Base-by-base conservation (phyloP, 116 monocot species). In the Phalaenopsis hybrid region DNA sequence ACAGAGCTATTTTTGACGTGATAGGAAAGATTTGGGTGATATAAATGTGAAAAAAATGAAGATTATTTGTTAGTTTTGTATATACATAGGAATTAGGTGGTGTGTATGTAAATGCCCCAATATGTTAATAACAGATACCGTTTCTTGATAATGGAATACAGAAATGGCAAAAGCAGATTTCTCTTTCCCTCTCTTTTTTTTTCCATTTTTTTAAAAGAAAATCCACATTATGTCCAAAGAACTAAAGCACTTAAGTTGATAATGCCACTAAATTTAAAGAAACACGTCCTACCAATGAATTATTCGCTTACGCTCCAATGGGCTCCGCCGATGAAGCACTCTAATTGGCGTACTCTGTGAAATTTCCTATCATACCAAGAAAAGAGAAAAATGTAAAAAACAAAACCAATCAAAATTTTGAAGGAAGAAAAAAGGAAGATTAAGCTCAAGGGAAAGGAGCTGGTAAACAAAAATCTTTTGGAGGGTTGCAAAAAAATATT, bases 251-350 rank as follows among this genome's bases (percentile, higher is more conserved):
- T 12, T 13, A 8, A 76, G 57, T 49, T 21, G 9, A 33, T 2
- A 49, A 20, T 75, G n/a, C 21, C 46, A 75, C 28, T 10, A 75
- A 75, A 18, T 75, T 75, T 2, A 44, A 75, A 2, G 20, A 52
- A 65, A 68, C n/a, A 74, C 6, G 17, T 63, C 76, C 43, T 88
- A 98, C 98, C 98, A 98, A 86, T 98, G 95, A 88, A 98, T 92
- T 15, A 89, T 87, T 73, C 88, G 58, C 75, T 89, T 93, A 20
- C 98, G 87, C 73, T 92, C 95, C 82, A 98, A 78, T 81, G 93
- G 93, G 74, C 98, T 98, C 84, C 98, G 82, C 28, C 98, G 91
- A 85, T 98, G 98, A 83, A 98, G 93, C 45, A 98, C 95, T 79
- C 98, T 89, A 57, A 98, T 78, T 72, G 98, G 98, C 0, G 98